Evolutionary conservation across 2,329 filamentous ascomycete species (phyloP), one percentile per base, ranked within the genome.

Genomic region (Aureobasidium sp.): DNA sequence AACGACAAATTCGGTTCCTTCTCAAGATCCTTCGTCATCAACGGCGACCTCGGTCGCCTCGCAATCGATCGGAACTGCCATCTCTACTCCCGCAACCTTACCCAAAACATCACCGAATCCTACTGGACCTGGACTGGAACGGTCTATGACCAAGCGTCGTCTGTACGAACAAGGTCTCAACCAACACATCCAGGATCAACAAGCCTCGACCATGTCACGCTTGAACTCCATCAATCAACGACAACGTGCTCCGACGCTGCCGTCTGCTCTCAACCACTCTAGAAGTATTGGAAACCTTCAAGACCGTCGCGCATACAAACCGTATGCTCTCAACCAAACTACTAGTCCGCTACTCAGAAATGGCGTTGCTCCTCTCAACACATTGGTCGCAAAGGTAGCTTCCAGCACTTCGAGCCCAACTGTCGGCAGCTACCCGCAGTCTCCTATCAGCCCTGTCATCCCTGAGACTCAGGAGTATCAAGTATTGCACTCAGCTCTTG

Each of bases 151-250:
- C 1, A 89, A 92, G 66, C 84, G 88, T 58, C 82, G 91, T 48
- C 78, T 96, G 1, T 97, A 96, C 69, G 92, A 95, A 65, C 89
- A 90, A 66, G 88, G 88, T 0, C 78, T 95, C 17, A 88, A 87
- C 55, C 87, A 92, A 68, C 87, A 94, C 65, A 80, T 90, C 14
- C 87, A 92, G 55, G 90, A 92, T 61, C 88, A 94, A 67, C 91
- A 93, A 70, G 82, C 83, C 3, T 89, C 89, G 2, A 85, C 89
- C 0, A 75, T 94, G 66, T 87, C 85, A n/a, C 84, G 91, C 44
- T 82, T 96, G 45, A 92, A 96, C 68, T 91, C 86, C 0, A 77
- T 96, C 56, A 57, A 45, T 20, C 86, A 86, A 29, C 84, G 87
- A 63, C 86, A 87, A 84, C 64, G 81, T 78, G 56, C 77, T 76